A percentile compares a stretch with the other conserved stretches of the same genome.
phyloP scores from a whole-genome alignment of 202 grass and related monocot genomes.

The Brachypodium distachyon region DNA sequence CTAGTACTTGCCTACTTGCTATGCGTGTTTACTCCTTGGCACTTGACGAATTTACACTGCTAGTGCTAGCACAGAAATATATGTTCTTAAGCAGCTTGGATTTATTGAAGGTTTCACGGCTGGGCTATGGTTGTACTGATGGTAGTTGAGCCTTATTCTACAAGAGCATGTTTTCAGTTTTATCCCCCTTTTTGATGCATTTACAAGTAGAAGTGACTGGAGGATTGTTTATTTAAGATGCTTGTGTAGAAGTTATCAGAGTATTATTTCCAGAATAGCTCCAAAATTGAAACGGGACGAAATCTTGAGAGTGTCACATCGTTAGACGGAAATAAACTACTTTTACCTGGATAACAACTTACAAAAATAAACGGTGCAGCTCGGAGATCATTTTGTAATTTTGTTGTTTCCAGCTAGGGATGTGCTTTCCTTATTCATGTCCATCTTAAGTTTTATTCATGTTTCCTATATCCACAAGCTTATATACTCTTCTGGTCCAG shows the following conservation, averaged over 20 bases:
- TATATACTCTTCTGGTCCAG: no score
- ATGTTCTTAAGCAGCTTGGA: background rate
- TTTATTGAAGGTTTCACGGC: background rate
- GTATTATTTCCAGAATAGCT: background rate
- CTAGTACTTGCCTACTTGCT: background rate
- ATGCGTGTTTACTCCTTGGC: background rate
- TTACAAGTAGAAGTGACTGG: background rate
- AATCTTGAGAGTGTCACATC: background rate
- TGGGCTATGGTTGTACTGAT: background rate
- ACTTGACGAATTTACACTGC: background rate
- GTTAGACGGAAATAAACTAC: no score
- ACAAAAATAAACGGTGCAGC: background rate
- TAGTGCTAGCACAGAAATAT: background rate
- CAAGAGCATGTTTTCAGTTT: background rate
- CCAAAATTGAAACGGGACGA: background rate
- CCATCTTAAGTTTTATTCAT: background rate
- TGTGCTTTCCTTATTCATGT: background rate
- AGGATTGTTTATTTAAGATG: background rate
- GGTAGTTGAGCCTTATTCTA: background rate
- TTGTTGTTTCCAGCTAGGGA: slow-evolving; percentile 9
- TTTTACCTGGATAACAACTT: background rate
- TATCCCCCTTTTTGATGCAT: background rate
- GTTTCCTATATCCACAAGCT: background rate
- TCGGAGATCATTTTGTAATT: background rate
- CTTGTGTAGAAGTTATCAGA: background rate